Conservation (phyloP, 1,284 basidiomycete species). For the Entoloma clypeatum region DNA sequence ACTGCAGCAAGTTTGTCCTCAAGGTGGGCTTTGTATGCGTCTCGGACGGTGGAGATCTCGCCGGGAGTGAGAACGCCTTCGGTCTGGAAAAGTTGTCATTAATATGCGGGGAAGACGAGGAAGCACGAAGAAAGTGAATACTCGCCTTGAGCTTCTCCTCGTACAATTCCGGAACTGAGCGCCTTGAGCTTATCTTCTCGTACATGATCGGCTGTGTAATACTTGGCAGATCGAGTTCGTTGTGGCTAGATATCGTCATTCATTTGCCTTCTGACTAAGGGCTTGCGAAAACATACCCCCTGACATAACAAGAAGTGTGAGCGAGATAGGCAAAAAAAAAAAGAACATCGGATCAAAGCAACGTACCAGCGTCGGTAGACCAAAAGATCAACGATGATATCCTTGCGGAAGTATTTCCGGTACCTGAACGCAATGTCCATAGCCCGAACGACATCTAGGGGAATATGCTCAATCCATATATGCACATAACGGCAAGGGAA, state of each 20-base stretch:
- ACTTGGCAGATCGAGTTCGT: constrained; percentile 87
- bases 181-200: constrained; percentile 72
- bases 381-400: constrained; percentile 84
- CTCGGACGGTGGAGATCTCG: constrained; percentile 49
- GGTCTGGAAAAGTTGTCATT: constrained; percentile 33
- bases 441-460: constrained; percentile 69
- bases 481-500: neutral
- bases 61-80: constrained; percentile 52
- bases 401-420: constrained; percentile 81
- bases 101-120: neutral
- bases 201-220: constrained; percentile 92
- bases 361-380: constrained; percentile 80
- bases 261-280: neutral
- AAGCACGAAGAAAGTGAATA: constrained; percentile 12
- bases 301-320: constrained; percentile 13
- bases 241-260: constrained; percentile 59
- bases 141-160: constrained; percentile 74
- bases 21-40: constrained; percentile 56
- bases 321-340: constrained; percentile 1
- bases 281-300: constrained; percentile 28
- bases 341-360: constrained; percentile 1
- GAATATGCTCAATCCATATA: constrained; percentile 5
- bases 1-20: constrained; percentile 54
- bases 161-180: constrained; percentile 78
- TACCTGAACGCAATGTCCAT: constrained; percentile 82